Conservation (phyloP, 2,329 filamentous ascomycete species). For the Pseudogymnoascus sp. region DNA sequence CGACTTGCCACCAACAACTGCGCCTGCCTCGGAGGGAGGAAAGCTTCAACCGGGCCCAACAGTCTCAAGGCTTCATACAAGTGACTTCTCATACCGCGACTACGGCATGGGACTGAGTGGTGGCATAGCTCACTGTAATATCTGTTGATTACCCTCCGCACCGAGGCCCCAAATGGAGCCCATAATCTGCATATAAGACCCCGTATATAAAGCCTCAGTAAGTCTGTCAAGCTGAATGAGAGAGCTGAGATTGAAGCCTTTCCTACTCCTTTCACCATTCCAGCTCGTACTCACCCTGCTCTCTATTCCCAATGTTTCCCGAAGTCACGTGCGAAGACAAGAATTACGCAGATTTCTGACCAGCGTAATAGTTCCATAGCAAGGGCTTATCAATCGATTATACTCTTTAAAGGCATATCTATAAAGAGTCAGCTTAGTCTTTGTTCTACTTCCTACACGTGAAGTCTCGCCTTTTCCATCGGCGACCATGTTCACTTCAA, state of each 20-base stretch:
- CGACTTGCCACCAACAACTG: not conserved
- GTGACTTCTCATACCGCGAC: not conserved
- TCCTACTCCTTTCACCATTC: not conserved
- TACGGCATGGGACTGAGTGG: not conserved
- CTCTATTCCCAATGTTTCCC: not conserved
- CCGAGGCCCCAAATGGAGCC: not conserved
- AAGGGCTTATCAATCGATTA: not conserved
- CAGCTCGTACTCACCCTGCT: not conserved
- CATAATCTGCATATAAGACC: not conserved
- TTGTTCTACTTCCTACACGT: not conserved
- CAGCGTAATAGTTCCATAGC: not conserved
- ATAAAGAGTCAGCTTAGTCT: not conserved
- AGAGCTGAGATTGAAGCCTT: not conserved
- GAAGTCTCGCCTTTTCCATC: not conserved
- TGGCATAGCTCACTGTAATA: not conserved
- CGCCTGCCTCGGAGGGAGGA: not conserved
- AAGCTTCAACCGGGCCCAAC: not conserved
- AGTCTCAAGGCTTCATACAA: not conserved
- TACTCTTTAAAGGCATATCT: not conserved
- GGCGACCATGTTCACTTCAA: constrained; percentile 28
- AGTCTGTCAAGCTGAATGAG: not conserved
- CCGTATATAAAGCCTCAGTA: not conserved
- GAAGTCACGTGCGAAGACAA: not conserved
- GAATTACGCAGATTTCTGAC: constrained; percentile 7
- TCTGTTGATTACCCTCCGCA: not conserved